Base-by-base conservation (phyloP, 306 rosid genomes). In the Neltuma alba region DNA sequence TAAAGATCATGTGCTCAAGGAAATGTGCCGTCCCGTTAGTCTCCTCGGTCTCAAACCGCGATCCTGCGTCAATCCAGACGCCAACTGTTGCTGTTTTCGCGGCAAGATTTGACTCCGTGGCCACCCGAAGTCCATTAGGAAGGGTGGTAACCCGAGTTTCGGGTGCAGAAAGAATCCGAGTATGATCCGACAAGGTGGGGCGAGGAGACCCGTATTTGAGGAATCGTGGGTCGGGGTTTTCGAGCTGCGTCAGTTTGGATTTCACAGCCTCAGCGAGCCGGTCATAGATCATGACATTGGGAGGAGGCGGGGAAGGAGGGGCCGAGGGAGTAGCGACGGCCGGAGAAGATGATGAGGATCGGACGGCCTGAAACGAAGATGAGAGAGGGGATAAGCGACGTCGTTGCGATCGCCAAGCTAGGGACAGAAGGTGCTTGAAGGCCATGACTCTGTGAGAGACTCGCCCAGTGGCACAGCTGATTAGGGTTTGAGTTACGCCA, bases 1-100 rank as follows among this genome's bases (percentile, higher is more conserved):
- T 91, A 74, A 95, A 95, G 55, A 95, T 95, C 99, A 95, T 95
- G 77, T 95, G 99, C 83, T 95, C 99, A 23, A 95, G 81, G 70
- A 95, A 92, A 48, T 95, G 98, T 0, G 98, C 98, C 0, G 97
- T 95, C 16, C 98, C 98, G 52, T 93, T 95, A 7, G 88, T 95
- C 93, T 91, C 98, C 12, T 92, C 97, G 6, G 90, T 91, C 90
- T 95, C 98, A 31, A 95, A 95, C 25, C 99, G 80, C 66, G 99
- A 95, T 21, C 98, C 99, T 0, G 98, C 92, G 25, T 95, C 98
- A 81, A 95, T 95, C 99, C 99, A 93, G 0, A 91, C 97, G 3
- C 99, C 99, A 0, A 95, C 97, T 0, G 99, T 93, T 1, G 99
- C 98, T 3, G 97, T 92, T 31, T 76, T 75, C 2, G 81, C 72